phyloP scores from a whole-genome alignment of 495 filamentous ascomycete species.

The Lepidopterella palustris region DNA sequence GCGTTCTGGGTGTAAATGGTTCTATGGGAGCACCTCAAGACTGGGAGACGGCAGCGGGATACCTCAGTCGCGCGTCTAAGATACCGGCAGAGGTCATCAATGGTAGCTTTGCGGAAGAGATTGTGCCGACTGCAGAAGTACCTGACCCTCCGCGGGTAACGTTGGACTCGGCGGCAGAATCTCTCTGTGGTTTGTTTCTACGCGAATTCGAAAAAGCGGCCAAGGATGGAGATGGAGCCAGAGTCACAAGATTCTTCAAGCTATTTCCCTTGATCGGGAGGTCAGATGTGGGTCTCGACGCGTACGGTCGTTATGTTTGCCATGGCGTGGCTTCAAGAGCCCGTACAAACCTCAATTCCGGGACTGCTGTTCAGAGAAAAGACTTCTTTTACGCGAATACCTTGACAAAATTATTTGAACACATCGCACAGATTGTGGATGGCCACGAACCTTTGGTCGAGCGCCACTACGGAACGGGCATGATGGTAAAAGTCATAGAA shows the following conservation, averaged over 20 bases:
- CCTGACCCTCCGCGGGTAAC: conserved; percentile 86
- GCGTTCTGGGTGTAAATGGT: conserved; percentile 87
- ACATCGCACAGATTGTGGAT: conserved; percentile 93
- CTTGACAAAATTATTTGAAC: conserved; percentile 88
- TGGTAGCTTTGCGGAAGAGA: conserved; percentile 82
- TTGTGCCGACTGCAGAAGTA: conserved; percentile 92
- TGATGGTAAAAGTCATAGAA: conserved; percentile 95
- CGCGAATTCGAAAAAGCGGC: conserved; percentile 93
- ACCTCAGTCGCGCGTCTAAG: conserved; percentile 72
- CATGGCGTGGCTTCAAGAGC: conserved; percentile 82
- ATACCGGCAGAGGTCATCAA: conserved; percentile 72
- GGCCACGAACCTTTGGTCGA: conserved; percentile 84
- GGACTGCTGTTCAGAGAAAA: conserved; percentile 50
- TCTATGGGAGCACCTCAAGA: conserved; percentile 97
- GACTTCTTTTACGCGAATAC: conserved; percentile 89
- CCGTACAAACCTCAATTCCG: conserved; percentile 62
- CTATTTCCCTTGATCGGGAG: conserved; percentile 91
- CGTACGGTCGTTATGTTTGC: conserved; percentile 92
- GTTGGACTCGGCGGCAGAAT: conserved; percentile 77
- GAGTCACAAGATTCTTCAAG: conserved; percentile 95
- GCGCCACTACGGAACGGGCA: conserved; percentile 82
- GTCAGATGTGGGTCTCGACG: conserved; percentile 81
- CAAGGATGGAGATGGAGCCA: conserved; percentile 71
- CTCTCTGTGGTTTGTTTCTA: conserved; percentile 80
- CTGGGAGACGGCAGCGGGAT: conserved; percentile 93